These are phyloP conservation scores for Termitomyces sp. DNA, from an alignment of 768 basidiomycete genomes.

Conservation along the genomic window DNA sequence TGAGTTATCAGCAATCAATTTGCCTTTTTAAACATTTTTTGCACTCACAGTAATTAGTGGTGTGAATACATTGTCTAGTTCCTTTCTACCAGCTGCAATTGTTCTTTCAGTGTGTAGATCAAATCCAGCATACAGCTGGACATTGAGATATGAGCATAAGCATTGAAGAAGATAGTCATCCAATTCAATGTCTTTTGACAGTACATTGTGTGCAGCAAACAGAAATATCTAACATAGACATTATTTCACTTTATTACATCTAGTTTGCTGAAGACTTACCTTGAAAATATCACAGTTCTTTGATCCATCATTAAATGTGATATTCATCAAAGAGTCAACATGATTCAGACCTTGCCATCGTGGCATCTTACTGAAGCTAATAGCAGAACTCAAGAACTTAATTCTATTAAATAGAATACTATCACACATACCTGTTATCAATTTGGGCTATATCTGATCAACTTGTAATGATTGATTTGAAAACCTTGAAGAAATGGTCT, in stretches of 20 bases:
- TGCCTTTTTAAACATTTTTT: no score
- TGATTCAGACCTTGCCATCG: neutral
- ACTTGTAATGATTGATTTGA: neutral
- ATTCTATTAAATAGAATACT: no score
- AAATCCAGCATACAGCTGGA: neutral
- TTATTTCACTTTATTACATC: neutral
- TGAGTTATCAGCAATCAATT: no score
- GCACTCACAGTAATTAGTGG: no score
- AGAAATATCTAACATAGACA: neutral
- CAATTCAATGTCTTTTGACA: neutral
- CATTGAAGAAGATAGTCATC: neutral
- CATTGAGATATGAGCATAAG: neutral
- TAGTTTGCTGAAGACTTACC: neutral
- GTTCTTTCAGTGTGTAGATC: no score
- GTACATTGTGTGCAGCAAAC: neutral
- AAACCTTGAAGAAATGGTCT: neutral
- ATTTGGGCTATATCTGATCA: neutral
- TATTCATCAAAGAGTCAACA: neutral
- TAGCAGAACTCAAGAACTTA: neutral
- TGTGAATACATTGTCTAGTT: no score
- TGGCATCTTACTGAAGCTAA: neutral
- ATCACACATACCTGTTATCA: neutral
- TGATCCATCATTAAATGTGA: neutral
- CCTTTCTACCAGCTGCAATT: no score
- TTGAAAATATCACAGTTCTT: neutral